Conservation (phyloP, 2,329 filamentous ascomycete genomes). For the Talaromyces marneffei region DNA sequence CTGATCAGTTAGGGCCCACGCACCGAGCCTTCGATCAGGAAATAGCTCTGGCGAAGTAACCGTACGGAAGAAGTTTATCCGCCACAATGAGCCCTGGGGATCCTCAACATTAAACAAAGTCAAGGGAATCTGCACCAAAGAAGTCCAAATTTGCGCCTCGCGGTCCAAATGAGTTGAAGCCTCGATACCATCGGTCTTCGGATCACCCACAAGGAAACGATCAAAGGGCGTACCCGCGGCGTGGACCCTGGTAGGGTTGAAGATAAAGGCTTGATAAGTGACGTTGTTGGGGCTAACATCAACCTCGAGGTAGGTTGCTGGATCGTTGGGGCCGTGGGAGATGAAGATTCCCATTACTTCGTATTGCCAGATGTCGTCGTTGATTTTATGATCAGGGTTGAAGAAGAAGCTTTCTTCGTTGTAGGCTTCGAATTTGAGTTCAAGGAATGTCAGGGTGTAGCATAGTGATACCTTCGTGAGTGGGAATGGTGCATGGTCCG, state of each 20-base stretch:
- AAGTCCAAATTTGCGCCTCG: constrained; percentile 4
- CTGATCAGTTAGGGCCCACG: constrained; percentile 10
- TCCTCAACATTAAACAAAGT: constrained; percentile 8
- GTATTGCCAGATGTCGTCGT: constrained; percentile 14
- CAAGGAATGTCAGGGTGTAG: constrained; percentile 6
- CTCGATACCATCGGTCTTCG: constrained; percentile 3
- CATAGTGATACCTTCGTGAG: constrained; percentile 5
- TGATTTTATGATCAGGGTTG: constrained; percentile 10
- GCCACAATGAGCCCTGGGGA: constrained; percentile 7
- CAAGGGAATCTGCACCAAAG: constrained; percentile 8
- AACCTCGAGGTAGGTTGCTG: constrained; percentile 13
- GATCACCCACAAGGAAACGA: constrained; percentile 10
- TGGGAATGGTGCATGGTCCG: constrained; percentile 6
- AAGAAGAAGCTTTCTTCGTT: constrained; percentile 12
- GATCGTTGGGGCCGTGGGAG: constrained; percentile 11
- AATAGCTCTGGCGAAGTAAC: constrained; percentile 12
- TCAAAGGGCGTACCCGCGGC: constrained; percentile 10
- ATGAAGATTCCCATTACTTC: constrained; percentile 14
- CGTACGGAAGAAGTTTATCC: constrained; percentile 14
- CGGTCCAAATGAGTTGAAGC: constrained; percentile 1
- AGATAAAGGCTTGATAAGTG: constrained; percentile 13
- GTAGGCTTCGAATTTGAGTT: constrained; percentile 7
- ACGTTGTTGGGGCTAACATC: constrained; percentile 12
- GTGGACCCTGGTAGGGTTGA: constrained; percentile 8
- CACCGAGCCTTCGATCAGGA: constrained; percentile 11